These are phyloP conservation scores for Nepenthes alata DNA, from an alignment of 179 eudicot genomes.

Conservation along the genomic window DNA sequence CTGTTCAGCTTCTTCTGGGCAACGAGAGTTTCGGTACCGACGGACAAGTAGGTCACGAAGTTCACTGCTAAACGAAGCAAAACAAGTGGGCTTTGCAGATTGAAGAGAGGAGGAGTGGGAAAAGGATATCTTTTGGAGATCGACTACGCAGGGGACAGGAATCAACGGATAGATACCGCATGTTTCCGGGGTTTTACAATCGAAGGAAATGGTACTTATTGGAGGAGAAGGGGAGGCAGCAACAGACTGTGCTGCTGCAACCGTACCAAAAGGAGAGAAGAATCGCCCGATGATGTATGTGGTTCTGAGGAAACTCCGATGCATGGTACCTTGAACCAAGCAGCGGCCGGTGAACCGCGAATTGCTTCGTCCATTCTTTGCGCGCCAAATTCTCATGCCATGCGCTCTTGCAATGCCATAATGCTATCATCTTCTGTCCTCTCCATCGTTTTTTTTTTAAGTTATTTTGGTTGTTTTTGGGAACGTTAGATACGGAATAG, in stretches of 20 bases:
- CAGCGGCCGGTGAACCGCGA: too few relatives aligned
- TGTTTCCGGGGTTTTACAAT: constrained; percentile 1
- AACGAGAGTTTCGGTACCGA: constrained; percentile 22
- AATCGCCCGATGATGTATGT: constrained; percentile 8
- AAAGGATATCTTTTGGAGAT: neutral
- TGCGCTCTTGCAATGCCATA: too few relatives aligned
- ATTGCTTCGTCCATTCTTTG: too few relatives aligned
- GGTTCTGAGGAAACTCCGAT: constrained; percentile 6
- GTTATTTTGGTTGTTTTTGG: too few relatives aligned
- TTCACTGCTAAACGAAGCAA: constrained; percentile 1
- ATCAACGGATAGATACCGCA: neutral
- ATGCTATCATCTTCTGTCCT: too few relatives aligned
- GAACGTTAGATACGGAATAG: too few relatives aligned
- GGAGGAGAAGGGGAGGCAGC: constrained; percentile 2
- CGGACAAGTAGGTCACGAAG: constrained; percentile 25
- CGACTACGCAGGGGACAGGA: neutral
- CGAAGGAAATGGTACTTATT: constrained; percentile 1
- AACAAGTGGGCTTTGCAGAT: neutral
- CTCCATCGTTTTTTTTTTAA: too few relatives aligned
- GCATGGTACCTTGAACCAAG: constrained; percentile 2
- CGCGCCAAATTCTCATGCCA: too few relatives aligned
- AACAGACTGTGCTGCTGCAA: neutral
- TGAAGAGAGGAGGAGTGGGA: neutral
- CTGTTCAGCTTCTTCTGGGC: constrained; percentile 28
- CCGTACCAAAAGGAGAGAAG: constrained; percentile 6